Percentiles rank a stretch among this genome's conserved stretches.
Evolutionary conservation across 805 yeast genomes (phyloP).

Genomic region (Saccharomycopsis sp.): DNA sequence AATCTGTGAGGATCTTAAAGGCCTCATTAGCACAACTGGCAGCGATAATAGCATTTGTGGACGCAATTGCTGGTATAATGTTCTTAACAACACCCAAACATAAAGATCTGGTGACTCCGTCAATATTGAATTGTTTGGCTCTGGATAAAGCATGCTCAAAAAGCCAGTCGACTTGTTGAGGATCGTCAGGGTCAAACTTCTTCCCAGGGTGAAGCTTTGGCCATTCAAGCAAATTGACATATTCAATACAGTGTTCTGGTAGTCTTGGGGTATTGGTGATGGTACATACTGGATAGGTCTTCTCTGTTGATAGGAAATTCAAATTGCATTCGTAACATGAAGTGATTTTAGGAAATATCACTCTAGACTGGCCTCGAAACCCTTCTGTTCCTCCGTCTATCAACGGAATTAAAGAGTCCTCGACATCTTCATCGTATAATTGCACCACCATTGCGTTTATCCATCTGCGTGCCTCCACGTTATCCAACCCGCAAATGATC

Average conservation of each 20-base stretch:
- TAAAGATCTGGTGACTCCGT: constrained; percentile 65
- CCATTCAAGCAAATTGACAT: constrained; percentile 79
- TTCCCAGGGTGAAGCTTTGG: constrained; percentile 40
- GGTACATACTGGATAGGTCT: constrained; percentile 85
- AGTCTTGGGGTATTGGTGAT: constrained; percentile 90
- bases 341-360: constrained; percentile 75
- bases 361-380: constrained; percentile 82
- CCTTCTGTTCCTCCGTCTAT: constrained; percentile 97
- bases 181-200: constrained; percentile 61
- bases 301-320: constrained; percentile 57
- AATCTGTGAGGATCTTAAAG: constrained; percentile 66
- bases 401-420: constrained; percentile 47
- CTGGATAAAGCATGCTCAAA: constrained; percentile 47
- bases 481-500: constrained; percentile 83
- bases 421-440: constrained; percentile 48
- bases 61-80: constrained; percentile 90
- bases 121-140: constrained; percentile 60
- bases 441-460: constrained; percentile 65
- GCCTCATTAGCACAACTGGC: constrained; percentile 85
- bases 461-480: constrained; percentile 88
- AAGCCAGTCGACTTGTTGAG: constrained; percentile 61
- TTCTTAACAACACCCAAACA: constrained; percentile 86
- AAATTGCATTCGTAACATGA: constrained; percentile 93
- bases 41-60: constrained; percentile 89
- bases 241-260: constrained; percentile 92